Evolutionary conservation across 257 asterid species (phyloP).

Genomic region (Solanum lignicaule): DNA sequence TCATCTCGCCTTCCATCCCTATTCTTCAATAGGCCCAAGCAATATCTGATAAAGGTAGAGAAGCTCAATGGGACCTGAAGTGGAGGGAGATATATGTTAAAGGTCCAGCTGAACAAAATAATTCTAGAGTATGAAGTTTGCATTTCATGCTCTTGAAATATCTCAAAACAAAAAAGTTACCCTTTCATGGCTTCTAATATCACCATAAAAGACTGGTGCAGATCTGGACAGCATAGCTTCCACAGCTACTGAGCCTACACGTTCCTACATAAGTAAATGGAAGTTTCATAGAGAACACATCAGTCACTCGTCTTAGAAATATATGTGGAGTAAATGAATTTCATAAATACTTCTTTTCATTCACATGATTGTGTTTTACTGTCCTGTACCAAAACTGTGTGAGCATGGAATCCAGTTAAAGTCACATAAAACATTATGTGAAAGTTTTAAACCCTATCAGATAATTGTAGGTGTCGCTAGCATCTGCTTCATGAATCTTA

Average conservation of each 20-base stretch:
- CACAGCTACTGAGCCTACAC: constrained; percentile 49
- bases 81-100: not conserved
- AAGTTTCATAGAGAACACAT: constrained; percentile 4
- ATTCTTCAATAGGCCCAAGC: constrained; percentile 44
- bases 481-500: not conserved
- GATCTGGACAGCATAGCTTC: constrained; percentile 88
- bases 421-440: not conserved
- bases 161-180: constrained; percentile 21
- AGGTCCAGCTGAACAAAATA: not conserved
- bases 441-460: not conserved
- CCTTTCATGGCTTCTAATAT: constrained; percentile 93
- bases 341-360: not conserved
- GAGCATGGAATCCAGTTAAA: not conserved
- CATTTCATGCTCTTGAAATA: not conserved
- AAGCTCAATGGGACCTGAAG: constrained; percentile 67
- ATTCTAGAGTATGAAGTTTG: not conserved
- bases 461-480: not conserved
- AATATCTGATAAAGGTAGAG: constrained; percentile 65
- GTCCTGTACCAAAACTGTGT: not conserved
- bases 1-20: constrained; percentile 20
- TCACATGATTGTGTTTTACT: not conserved
- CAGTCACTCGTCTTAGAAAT: not conserved
- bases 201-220: constrained; percentile 85
- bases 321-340: not conserved
- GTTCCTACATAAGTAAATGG: constrained; percentile 33